Base-by-base conservation (phyloP, 2,329 filamentous ascomycete genomes). In the Xylaria sp. region DNA sequence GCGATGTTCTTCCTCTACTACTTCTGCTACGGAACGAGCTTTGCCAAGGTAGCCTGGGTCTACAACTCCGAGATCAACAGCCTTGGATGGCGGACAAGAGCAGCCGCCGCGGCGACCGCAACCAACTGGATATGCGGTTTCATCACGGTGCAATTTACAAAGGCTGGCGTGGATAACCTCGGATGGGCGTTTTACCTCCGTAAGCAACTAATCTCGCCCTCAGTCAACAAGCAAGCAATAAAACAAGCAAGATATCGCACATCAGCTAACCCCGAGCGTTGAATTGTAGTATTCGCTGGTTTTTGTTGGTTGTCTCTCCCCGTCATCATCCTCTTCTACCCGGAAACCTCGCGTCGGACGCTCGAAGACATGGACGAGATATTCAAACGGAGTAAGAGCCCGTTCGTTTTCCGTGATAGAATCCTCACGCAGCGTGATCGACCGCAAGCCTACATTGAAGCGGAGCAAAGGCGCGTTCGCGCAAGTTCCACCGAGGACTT, bases 321-420 rank as follows among this genome's bases (percentile, higher is more conserved):
- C 11, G 57, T 74, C 38, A 75, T 79, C 4, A 81, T 76, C 62
- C 71, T 78, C 53, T 71, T 82, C 41, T 80, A 81, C 50, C 78
- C 77, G 0, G 78, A 81, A 61, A 81, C 78, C 1, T 65, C 74
- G 5, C 69, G 75, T 43, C 69, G 73, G 8, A 75, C 77, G 0
- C 69, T 81, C 6, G 78, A 81, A 60, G 77, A 80, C 41, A 78
- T 80, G 64, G 76, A 80, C 55, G 66, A 75, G 50, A 74, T 75
- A 39, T 76, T 74, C 54, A 67, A 68, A 34, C 63, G 63, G 29
- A 63, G 68, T 39, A 65, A 65, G 1, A 61, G 60, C 13, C 39
- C 68, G 13, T 60, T 74, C 29, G 72, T 75, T 13, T 74, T 65
- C 26, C 62, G 66, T 21, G 69, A 71, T 47, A 54, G 59, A 4